phyloP scores from a whole-genome alignment of 306 rosid genomes.

The Prunus mira region DNA sequence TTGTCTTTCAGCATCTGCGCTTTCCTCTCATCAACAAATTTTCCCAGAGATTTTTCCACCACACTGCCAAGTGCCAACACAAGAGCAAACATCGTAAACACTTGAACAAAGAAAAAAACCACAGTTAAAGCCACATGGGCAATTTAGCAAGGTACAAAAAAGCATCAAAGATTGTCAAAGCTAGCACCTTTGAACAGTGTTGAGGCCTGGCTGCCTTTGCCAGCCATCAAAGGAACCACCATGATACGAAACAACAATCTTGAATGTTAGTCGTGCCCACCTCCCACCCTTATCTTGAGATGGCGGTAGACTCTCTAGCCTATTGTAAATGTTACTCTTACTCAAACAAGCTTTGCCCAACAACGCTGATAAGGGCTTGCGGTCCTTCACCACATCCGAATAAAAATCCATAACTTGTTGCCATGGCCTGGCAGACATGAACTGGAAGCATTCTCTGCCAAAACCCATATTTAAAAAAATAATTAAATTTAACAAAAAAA shows the following conservation, averaged over 20 bases:
- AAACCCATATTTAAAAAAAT: constrained; percentile 1
- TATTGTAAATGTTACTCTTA: background rate
- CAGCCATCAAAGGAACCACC: constrained; percentile 93
- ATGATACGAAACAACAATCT: constrained; percentile 68
- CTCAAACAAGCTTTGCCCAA: constrained; percentile 29
- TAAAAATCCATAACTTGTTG: constrained; percentile 62
- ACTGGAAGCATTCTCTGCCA: constrained; percentile 63
- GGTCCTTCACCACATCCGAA: constrained; percentile 44
- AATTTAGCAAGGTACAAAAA: background rate
- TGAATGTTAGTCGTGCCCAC: constrained; percentile 85
- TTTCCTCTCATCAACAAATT: constrained; percentile 88
- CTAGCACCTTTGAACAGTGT: constrained; percentile 76
- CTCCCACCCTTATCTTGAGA: constrained; percentile 56
- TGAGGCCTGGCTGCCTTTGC: constrained; percentile 89
- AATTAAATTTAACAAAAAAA: background rate
- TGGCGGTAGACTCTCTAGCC: constrained; percentile 30
- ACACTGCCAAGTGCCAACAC: constrained; percentile 40
- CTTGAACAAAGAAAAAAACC: background rate
- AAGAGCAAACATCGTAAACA: constrained; percentile 2
- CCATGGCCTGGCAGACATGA: constrained; percentile 82
- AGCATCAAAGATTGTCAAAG: background rate
- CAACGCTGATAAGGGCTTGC: constrained; percentile 39
- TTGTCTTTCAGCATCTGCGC: constrained; percentile 55
- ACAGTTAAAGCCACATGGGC: background rate
- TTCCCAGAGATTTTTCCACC: constrained; percentile 66